Evolutionary conservation across 2,329 filamentous ascomycete species (phyloP).

Genomic region (Fusarium liriodendri): DNA sequence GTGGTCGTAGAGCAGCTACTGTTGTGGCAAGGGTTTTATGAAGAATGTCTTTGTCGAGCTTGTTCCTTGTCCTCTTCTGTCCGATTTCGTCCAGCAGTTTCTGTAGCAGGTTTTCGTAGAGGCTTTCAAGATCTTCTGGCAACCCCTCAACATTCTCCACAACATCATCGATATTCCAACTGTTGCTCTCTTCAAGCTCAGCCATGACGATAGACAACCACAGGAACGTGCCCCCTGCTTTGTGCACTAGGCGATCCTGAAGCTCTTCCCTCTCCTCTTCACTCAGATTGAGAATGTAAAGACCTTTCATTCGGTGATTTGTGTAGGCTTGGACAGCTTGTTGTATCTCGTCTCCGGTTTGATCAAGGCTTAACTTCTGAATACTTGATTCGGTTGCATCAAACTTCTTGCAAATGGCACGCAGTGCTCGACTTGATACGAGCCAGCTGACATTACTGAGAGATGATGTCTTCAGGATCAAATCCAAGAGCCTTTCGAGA

Average conservation of each 20-base stretch:
- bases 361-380: background rate
- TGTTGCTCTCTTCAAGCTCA: too few species aligned
- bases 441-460: background rate
- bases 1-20: background rate
- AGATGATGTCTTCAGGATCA: background rate
- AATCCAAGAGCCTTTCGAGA: background rate
- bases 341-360: background rate
- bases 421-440: background rate
- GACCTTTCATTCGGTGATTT: background rate
- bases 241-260: background rate
- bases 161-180: background rate
- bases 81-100: background rate
- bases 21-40: background rate
- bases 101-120: background rate
- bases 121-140: background rate
- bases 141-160: too few species aligned
- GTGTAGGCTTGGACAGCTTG: background rate
- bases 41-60: background rate
- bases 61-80: background rate
- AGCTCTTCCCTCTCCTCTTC: accelerated
- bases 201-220: background rate
- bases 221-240: background rate
- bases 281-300: background rate
- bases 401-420: background rate
- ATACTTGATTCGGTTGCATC: background rate